phyloP scores from a whole-genome alignment of 345 rosid genomes.

The Brassica incana region DNA sequence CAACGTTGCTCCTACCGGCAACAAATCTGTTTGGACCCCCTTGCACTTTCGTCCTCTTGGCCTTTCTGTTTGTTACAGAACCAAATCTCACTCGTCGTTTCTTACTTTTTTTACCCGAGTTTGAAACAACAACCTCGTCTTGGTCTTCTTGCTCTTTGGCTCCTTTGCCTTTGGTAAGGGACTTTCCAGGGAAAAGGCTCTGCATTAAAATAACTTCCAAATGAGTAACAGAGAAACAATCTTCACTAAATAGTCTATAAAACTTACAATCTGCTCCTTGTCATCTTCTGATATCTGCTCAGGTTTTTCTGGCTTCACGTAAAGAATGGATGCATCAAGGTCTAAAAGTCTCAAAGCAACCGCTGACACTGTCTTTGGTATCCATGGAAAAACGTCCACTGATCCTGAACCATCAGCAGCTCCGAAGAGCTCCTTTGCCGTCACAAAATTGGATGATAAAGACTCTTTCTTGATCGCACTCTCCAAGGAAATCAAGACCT shows the following conservation, averaged over 20 bases:
- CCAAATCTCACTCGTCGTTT: slow-evolving; percentile 57
- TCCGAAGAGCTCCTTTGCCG: slow-evolving; percentile 69
- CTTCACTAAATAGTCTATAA: neutral
- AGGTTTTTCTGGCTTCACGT: neutral
- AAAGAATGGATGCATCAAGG: neutral
- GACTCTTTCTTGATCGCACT: slow-evolving; percentile 64
- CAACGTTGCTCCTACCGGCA: slow-evolving; percentile 44
- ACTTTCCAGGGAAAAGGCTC: slow-evolving; percentile 55
- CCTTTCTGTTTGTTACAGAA: slow-evolving; percentile 53
- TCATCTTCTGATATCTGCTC: neutral
- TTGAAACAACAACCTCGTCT: slow-evolving; percentile 42
- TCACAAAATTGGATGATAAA: slow-evolving; percentile 60
- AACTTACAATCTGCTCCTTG: neutral
- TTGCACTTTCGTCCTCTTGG: slow-evolving; percentile 44
- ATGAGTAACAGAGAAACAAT: neutral
- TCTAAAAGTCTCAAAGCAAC: neutral
- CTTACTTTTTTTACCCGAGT: slow-evolving; percentile 45
- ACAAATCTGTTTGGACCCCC: slow-evolving; percentile 44
- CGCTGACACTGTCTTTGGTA: slow-evolving; percentile 21
- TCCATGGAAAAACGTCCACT: slow-evolving; percentile 80
- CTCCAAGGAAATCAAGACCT: slow-evolving; percentile 82
- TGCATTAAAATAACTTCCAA: slow-evolving; percentile 33
- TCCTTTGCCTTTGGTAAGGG: slow-evolving; percentile 53
- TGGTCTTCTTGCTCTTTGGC: slow-evolving; percentile 45
- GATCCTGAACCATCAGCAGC: slow-evolving; percentile 41